These are phyloP conservation scores for Saccharomycopsis sp. DNA, from an alignment of 805 yeast species.

Conservation along the genomic window DNA sequence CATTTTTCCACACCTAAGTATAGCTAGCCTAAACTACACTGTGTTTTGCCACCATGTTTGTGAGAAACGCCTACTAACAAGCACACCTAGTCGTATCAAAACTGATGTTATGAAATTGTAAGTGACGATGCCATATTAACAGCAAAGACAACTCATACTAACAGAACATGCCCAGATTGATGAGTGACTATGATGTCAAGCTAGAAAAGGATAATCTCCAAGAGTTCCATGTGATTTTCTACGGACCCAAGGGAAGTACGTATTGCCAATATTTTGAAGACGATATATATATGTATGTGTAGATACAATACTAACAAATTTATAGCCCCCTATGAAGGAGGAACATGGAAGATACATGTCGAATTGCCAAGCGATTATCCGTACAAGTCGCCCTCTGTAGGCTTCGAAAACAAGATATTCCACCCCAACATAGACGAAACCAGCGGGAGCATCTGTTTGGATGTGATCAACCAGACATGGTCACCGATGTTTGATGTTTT, in stretches of 20 bases:
- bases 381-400: slow-evolving; percentile 91
- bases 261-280: slow-evolving; percentile 7
- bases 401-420: slow-evolving; percentile 82
- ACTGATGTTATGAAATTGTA: slow-evolving; percentile 93
- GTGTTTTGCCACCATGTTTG: background rate
- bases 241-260: slow-evolving; percentile 70
- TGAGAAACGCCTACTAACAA: background rate
- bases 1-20: background rate
- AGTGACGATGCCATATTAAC: slow-evolving; percentile 26
- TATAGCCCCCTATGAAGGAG: slow-evolving; percentile 77
- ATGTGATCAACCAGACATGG: slow-evolving; percentile 97
- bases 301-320: background rate
- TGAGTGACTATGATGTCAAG: slow-evolving; percentile 88
- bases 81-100: slow-evolving; percentile 51
- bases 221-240: slow-evolving; percentile 77
- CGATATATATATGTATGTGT: slow-evolving; percentile 21
- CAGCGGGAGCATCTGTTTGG: slow-evolving; percentile 88
- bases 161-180: slow-evolving; percentile 39
- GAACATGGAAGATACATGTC: slow-evolving; percentile 85
- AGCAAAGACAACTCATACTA: background rate
- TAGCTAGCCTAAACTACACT: background rate
- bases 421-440: slow-evolving; percentile 94
- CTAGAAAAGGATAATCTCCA: slow-evolving; percentile 78
- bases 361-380: slow-evolving; percentile 95
- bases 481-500: slow-evolving; percentile 92